These are phyloP conservation scores for Thuja plicata DNA, from an alignment of 83 land plant species.

Conservation along the genomic window DNA sequence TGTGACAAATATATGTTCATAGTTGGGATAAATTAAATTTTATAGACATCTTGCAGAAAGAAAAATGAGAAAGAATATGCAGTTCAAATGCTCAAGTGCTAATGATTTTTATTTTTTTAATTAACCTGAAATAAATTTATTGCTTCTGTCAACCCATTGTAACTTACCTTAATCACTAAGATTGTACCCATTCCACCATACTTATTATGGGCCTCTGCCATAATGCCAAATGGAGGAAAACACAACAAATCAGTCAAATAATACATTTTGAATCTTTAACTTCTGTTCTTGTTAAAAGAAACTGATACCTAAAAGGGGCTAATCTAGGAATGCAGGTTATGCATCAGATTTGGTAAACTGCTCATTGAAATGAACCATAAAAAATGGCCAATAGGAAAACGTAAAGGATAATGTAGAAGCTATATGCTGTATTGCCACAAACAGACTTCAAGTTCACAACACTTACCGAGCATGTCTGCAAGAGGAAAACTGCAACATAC, in stretches of 20 bases:
- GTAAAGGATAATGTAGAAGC: neutral
- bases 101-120: neutral
- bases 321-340: neutral
- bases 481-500: constrained; percentile 98
- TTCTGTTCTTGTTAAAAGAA: neutral
- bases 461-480: constrained; percentile 81
- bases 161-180: constrained; percentile 77
- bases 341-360: neutral
- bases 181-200: constrained; percentile 92
- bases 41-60: neutral
- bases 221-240: neutral
- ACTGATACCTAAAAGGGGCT: neutral
- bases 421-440: neutral
- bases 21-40: neutral
- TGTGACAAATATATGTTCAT: neutral
- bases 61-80: neutral
- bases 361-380: neutral
- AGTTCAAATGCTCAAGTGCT: neutral
- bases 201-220: constrained; percentile 74
- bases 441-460: neutral
- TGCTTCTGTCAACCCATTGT: neutral
- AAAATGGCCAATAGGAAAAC: neutral
- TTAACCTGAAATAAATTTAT: neutral
- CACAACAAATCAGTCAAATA: neutral
- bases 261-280: neutral